Base-by-base conservation (phyloP, 2,329 filamentous ascomycete species). In the Claviceps sp. region DNA sequence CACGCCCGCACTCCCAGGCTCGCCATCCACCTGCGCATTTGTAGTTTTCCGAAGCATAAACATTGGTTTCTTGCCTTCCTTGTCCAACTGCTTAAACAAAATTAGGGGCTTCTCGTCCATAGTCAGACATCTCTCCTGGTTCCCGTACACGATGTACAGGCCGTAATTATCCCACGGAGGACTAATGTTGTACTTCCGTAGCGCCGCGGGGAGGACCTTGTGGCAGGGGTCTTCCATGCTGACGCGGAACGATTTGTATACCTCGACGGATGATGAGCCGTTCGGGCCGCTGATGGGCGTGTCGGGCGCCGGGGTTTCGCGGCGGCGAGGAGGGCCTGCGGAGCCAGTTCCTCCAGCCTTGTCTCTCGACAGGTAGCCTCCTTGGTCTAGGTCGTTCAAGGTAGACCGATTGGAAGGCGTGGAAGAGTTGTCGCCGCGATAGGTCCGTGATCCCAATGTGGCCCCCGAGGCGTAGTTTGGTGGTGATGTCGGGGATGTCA, bases 151-250 rank as follows among this genome's bases (percentile, higher is more conserved):
- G 65, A 98, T 98, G 64, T 97, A 98, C 36, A 98, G 73, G 0
- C 93, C 91, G 64, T 98, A 98, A 63, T 97, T 88, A 59, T 94
- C 87, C 86, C 90, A 96, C 49, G 95, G 91, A 22, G 90, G 91
- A 58, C 94, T 91, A 72, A 98, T 98, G 64, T 97, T 93, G 71
- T 98, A 98, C 66, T 96, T 95, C 66, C 94, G 94, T 17, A 98
- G 78, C 2, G 93, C 93, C 16, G 94, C 93, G 1, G 93, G 93
- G 2, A 98, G 76, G 29, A 98, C 93, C 66, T 96, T 96, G 72
- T 95, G 86, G 71, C 93, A 98, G 2, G 93, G 93, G 63, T 98
- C 93, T 59, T 98, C 93, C 79, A 97, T 94, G 64, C 87, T 93
- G 55, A 98, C 93, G 40, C 91, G 84, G 78, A 98, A 98, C 1